Evolutionary conservation across 208 protist genomes (phyloP).

Genomic region (Acanthamoeba triangularis): DNA sequence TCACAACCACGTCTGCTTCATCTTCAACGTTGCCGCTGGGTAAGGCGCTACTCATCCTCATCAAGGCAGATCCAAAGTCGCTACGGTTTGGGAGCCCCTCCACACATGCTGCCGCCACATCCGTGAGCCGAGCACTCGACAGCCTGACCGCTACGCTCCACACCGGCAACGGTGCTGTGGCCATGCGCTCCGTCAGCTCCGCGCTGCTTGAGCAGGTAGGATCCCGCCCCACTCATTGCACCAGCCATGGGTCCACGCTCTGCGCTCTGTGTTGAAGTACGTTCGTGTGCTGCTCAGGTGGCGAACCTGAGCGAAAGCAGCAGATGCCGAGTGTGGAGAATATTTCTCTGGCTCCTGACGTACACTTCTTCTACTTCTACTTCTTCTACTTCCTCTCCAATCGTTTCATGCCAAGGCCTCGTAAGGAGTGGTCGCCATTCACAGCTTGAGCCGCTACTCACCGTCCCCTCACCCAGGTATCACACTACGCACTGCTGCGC

Average conservation of each 20-base stretch:
- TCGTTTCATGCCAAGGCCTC: not conserved
- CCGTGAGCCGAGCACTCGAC: not conserved
- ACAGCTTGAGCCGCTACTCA: not conserved
- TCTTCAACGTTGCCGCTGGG: constrained; percentile 12
- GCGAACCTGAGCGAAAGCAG: not conserved
- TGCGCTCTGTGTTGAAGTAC: not conserved
- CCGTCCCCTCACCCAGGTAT: not conserved
- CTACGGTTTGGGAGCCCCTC: not conserved
- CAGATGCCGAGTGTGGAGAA: not conserved
- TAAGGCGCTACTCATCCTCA: constrained; percentile 18
- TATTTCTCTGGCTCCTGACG: not conserved
- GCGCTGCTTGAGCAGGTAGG: constrained; percentile 3
- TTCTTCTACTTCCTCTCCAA: not conserved
- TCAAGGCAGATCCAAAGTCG: constrained; percentile 5
- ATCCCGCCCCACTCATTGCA: not conserved
- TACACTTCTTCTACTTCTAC: not conserved
- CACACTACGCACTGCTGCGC: not conserved
- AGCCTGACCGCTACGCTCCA: not conserved
- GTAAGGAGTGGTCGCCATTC: not conserved
- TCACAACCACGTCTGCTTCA: not conserved
- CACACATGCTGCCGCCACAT: not conserved
- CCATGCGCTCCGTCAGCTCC: not conserved
- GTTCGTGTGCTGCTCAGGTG: not conserved
- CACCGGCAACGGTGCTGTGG: not conserved
- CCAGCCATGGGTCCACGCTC: too few species aligned